Evolutionary conservation across 148 eudicot species (phyloP), one percentile per base, ranked within the genome.

Genomic region (Rhododendron kiyosumense): DNA sequence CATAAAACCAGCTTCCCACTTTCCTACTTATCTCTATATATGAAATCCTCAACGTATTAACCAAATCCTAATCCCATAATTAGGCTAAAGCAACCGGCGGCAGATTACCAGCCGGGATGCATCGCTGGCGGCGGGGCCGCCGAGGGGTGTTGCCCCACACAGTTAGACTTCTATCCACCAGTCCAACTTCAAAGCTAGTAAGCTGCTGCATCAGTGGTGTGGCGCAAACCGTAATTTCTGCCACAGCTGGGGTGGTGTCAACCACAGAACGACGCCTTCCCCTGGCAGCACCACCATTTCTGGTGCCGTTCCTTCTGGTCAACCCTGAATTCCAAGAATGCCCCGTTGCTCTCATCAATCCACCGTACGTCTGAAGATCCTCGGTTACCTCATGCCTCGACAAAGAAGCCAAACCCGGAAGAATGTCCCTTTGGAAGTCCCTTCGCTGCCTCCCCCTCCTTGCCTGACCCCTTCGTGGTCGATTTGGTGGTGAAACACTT

Each of bases 141-240:
- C 98, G 90, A 34, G 98, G 93, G 9, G 96, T 97, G 90, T 93
- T 95, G 48, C 99, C 98, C 99, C 99, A 97, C 46, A 97, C 94
- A 7, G 92, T 91, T 84, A 93, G 87, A 89, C 95, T 93, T 85
- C 92, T 86, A 86, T 93, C 98, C 92, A 91, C 93, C 81, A 92
- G 59, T 83, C 87, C 89, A 57, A 78, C 90, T 87, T 92, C 95
- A 48, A 88, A 84, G 34, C 82, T 88, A 57, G 67, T 90, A 81
- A 86, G 88, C 77, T 89, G 87, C 85, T 88, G 91, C 77, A 89
- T 86, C 79, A 86, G 85, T 11, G 92, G 88, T 24, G 91, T 85
- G 28, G 91, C 84, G 59, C 87, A 87, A 61, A 83, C 86, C 3
- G 89, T 51, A 20, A 71, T 81, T 0, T 82, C 82, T 3, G 82